Evolutionary conservation across 495 filamentous ascomycete species (phyloP).

Genomic region (Neurospora sp.): DNA sequence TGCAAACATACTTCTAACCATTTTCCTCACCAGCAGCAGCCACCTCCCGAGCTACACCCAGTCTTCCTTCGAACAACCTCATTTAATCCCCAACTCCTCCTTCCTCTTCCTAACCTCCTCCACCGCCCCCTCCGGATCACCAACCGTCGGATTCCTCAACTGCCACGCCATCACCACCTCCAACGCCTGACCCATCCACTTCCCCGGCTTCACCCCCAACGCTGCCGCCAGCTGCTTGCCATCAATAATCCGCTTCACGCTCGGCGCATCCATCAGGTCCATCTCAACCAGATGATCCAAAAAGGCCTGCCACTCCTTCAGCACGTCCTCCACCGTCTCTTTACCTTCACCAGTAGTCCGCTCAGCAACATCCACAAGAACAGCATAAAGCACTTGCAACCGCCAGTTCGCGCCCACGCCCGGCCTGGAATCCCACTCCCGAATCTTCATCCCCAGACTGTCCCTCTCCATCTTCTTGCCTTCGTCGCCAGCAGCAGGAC

Average conservation of each 20-base stretch:
- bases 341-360: slow-evolving; percentile 12
- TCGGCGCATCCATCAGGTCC: slow-evolving; percentile 38
- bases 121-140: slow-evolving; percentile 50
- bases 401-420: slow-evolving; percentile 50
- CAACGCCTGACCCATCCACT: slow-evolving; percentile 67
- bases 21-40: background rate
- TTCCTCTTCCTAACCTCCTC: slow-evolving; percentile 48
- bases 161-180: slow-evolving; percentile 75
- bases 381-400: slow-evolving; percentile 56
- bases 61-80: background rate
- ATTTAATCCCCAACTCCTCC: slow-evolving; percentile 44
- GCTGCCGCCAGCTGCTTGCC: slow-evolving; percentile 53
- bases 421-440: slow-evolving; percentile 53
- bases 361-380: slow-evolving; percentile 55
- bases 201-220: slow-evolving; percentile 54
- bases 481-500: slow-evolving; percentile 17
- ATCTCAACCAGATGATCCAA: slow-evolving; percentile 42
- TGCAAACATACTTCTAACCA: background rate
- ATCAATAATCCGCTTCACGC: slow-evolving; percentile 51
- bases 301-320: slow-evolving; percentile 44
- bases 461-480: slow-evolving; percentile 28
- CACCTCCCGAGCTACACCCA: background rate
- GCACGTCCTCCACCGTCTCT: slow-evolving; percentile 24
- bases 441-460: slow-evolving; percentile 62
- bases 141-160: slow-evolving; percentile 58